These are phyloP conservation scores for Malania oleifera DNA, from an alignment of 164 flowering plant species.

Conservation along the genomic window DNA sequence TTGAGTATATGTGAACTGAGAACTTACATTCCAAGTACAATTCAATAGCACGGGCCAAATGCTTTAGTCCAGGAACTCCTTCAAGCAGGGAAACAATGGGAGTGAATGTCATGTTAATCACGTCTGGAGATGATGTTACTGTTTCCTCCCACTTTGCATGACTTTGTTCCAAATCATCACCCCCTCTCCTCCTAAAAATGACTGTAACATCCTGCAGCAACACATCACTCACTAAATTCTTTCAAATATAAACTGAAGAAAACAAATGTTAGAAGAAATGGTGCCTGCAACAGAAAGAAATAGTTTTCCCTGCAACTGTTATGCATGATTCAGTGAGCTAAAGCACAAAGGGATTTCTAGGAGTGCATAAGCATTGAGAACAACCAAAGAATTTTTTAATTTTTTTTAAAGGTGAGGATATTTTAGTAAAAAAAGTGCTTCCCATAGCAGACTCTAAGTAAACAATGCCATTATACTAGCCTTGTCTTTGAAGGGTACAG, in stretches of 20 bases:
- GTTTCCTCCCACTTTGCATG: slow-evolving; percentile 76
- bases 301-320: no score
- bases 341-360: no score
- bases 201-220: slow-evolving; percentile 93
- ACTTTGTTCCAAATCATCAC: slow-evolving; percentile 94
- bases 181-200: slow-evolving; percentile 96
- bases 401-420: no score
- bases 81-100: slow-evolving; percentile 88
- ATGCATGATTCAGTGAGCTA: no score
- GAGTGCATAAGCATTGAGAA: no score
- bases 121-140: slow-evolving; percentile 74
- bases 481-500: slow-evolving; percentile 73
- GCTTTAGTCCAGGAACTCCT: slow-evolving; percentile 72
- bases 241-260: neutral
- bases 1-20: slow-evolving; percentile 5
- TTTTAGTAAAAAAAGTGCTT: no score
- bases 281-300: neutral
- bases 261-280: neutral
- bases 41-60: slow-evolving; percentile 87
- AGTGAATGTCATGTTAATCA: slow-evolving; percentile 82
- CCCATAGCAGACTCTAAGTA: no score
- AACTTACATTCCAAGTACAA: slow-evolving; percentile 87
- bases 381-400: no score
- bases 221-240: neutral
- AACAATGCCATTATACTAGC: slow-evolving; percentile 32